Evolutionary conservation across 805 yeast species (phyloP), one percentile per base, ranked within the genome.

Genomic region (Sugiyamaella smithiae): DNA sequence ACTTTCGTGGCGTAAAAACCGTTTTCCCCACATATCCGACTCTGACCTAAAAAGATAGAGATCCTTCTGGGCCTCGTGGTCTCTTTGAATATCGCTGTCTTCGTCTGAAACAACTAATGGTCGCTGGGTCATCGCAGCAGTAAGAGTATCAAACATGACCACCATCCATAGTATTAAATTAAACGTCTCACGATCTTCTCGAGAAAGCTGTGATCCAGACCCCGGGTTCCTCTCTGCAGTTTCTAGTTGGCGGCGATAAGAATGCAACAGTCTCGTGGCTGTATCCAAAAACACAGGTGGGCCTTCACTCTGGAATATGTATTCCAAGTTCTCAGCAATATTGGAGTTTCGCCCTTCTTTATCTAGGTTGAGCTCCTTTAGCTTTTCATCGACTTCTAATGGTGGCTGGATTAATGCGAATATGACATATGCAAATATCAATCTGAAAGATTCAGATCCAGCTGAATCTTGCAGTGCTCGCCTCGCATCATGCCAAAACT

Each of bases 61-160:
- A 4, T 35, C 38, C 22, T 14, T 14, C 4, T 19, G 19, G 16
- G 20, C 11, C 20, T 35, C 38, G 7, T 14, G 38, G 9, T 14
- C 22, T 20, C 7, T 35, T 16, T 35, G 38, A 20, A 35, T 35
- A 20, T 40, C 43, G 22, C 43, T 40, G 11, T 40, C 43, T 17
- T 40, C 31, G 9, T 40, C 43, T 23, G 43, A 25, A 4, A 40
- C 31, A 20, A 40, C 31, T 12, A 40, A 12, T 22, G 43, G 43
- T 9, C 43, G 28, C 31, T 40, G 43, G 28, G 31, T 23, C 28
- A 40, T 25, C 14, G 43, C 43, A 17, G 43, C 43, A 20, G 43
- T 40, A 19, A 23, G 19, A 4, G 43, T 40, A 17, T 40, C 43
- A 40, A 40, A 40, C 43, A 40, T 40, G 9, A 40, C 16, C 3